Evolutionary conservation across 164 flowering plant species (phyloP).

Genomic region (Dillenia suffruticosa): DNA sequence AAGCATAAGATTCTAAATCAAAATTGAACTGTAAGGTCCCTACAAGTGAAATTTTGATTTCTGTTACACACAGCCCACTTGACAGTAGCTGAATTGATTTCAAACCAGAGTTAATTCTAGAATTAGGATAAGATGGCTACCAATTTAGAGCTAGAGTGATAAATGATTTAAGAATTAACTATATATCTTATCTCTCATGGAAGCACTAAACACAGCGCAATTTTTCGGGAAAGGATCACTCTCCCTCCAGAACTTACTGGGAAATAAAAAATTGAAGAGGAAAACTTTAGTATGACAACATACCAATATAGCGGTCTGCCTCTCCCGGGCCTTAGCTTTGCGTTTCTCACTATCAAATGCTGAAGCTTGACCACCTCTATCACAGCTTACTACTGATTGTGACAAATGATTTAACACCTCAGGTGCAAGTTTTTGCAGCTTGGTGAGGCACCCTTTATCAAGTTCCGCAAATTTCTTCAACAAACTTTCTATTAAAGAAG

Average conservation of each 20-base stretch:
- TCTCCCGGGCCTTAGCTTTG: slow-evolving; percentile 78
- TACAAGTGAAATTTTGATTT: too few relatives aligned
- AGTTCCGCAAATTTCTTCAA: slow-evolving; percentile 73
- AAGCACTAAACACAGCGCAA: too few relatives aligned
- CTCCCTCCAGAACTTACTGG: not conserved
- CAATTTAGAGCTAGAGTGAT: too few relatives aligned
- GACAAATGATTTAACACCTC: slow-evolving; percentile 48
- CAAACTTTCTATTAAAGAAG: slow-evolving; percentile 51
- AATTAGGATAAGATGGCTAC: too few relatives aligned
- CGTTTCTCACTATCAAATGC: slow-evolving; percentile 58
- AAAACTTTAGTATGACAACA: slow-evolving; percentile 13
- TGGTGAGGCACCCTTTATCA: slow-evolving; percentile 50
- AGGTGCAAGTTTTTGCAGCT: slow-evolving; percentile 64
- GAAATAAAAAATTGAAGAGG: not conserved
- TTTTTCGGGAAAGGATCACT: too few relatives aligned
- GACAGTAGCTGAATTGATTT: not conserved
- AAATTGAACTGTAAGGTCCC: too few relatives aligned
- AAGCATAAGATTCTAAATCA: not conserved
- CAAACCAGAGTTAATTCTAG: too few relatives aligned
- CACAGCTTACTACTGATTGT: slow-evolving; percentile 18
- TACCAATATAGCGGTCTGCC: slow-evolving; percentile 92
- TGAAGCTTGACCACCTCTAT: slow-evolving; percentile 16
- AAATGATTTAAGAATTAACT: too few relatives aligned
- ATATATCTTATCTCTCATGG: too few relatives aligned
- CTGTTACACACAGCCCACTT: too few relatives aligned